Evolutionary conservation across 768 basidiomycete species (phyloP), one percentile per base, ranked within the genome.

Genomic region (Suillus ampliporus): DNA sequence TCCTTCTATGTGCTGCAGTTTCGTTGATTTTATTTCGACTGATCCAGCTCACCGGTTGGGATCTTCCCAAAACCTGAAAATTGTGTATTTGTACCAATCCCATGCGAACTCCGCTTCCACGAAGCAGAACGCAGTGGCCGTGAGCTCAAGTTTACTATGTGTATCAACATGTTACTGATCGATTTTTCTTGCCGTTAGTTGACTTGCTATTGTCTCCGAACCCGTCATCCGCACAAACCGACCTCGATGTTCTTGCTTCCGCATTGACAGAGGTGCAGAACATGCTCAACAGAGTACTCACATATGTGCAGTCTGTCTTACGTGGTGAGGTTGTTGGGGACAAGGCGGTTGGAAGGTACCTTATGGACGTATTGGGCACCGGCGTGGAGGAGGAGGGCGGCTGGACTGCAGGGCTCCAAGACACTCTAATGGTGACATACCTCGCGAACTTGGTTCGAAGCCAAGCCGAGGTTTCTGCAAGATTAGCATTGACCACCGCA

Each of bases 371-470:
- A 13, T 82, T 94, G 58, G 82, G 82, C 4, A 83, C 89, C n/a
- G 88, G 85, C 61, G 85, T 86, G 14, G 88, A 90, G 38, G 91
- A 90, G 76, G 89, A 88, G 71, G 85, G 82, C 62, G 85, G 84
- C 5, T 95, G 94, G 81, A 89, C 91, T 69, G 79, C 87, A 11
- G 88, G 88, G 66, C 77, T 94, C 67, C 92, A 94, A 88, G 96
- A 98, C 72, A 93, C 90, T 28, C 82, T 99, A 66, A 97, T 97
- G 91, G 87, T 99, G 61, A 91, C 93, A 60, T 99, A 98, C 78
- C 83, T 99, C 68, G 92, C 94, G 28, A 97, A 94, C 75, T 84
- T 99, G 69, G 90, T 97, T 63, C 88, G 95, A 68, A 89, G 94
- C 61, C 96, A 99, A 79, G 91, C 93, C 54, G 96, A 98, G 76